These are phyloP conservation scores for Rhytidiadelphus loreus DNA, from an alignment of 225 moss, liverwort and hornwort genomes.

Conservation along the genomic window DNA sequence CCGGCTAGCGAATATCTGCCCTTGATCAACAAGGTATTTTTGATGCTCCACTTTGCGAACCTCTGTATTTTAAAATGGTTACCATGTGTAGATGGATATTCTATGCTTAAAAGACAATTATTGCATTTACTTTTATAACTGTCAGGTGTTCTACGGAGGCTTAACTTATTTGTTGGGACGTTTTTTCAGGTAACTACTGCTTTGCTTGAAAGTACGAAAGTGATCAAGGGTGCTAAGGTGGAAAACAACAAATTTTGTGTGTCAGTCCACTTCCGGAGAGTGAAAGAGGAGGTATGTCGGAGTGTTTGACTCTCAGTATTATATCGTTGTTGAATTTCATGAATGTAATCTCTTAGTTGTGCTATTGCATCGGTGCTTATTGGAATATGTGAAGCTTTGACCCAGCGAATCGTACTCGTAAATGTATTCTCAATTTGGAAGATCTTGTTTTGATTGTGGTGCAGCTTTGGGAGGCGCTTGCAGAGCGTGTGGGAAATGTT, in stretches of 20 bases:
- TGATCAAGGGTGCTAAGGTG: constrained; percentile 67
- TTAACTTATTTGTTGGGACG: not conserved
- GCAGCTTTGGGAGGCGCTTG: constrained; percentile 62
- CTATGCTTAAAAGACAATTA: not conserved
- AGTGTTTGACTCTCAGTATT: not conserved
- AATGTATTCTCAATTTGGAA: not conserved
- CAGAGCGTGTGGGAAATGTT: constrained; percentile 56
- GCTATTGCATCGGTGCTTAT: not conserved
- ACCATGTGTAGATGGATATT: not conserved
- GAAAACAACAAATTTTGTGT: constrained; percentile 95
- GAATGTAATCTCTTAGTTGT: not conserved
- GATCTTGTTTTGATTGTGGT: not conserved
- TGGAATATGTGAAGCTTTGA: not conserved
- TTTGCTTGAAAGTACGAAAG: constrained; percentile 57
- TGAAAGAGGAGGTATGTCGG: constrained; percentile 70
- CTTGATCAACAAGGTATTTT: constrained; percentile 77
- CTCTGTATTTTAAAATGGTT: not conserved
- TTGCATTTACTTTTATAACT: not conserved
- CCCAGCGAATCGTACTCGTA: not conserved
- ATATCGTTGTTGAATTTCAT: not conserved
- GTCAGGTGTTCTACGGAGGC: not conserved
- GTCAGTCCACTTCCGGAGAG: constrained; percentile 88
- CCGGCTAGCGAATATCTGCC: constrained; percentile 77
- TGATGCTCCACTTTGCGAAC: not conserved
- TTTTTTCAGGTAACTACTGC: constrained; percentile 50